Base-by-base conservation (phyloP, 768 basidiomycete genomes). In the Suillus cothurnatus region DNA sequence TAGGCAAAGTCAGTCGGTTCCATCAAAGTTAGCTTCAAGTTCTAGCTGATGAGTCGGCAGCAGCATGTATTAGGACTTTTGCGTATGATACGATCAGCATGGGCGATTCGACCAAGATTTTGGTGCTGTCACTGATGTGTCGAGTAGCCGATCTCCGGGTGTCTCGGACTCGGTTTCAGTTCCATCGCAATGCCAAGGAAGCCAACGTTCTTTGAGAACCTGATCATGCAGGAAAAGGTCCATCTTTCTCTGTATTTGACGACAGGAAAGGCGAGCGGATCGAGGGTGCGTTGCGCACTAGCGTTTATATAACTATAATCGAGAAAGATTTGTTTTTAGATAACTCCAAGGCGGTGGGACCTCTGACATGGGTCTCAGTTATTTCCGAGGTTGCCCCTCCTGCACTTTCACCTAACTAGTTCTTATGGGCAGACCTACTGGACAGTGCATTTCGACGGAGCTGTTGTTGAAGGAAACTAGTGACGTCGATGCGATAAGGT, bases 121-220 rank as follows among this genome's bases (percentile, higher is more conserved):
- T 69, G 86, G 87, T 34, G 83, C 83, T 6, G 85, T 86, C 59
- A 70, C 62, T 23, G 70, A 74, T 4, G 80, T 82, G 60, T 85
- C 86, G 0, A 69, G 75, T 6, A 86, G 85, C 88, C 88, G 9
- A 86, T 81, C 65, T 81, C 81, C 55, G 90, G 89, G 14, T 77
- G 90, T 14, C 71, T 88, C 8, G 89, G 89, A 28, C 74, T 91
- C 71, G 88, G 85, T 14, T 91, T 91, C 68, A 76, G 85, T 39
- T 76, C 81, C 49, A 88, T 91, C 62, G 74, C 88, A 12, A 74
- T 69, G 56, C 81, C 79, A 0, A 71, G 69, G 15, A 66, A 80
- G 61, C 80, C 82, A 9, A 90, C 89, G 0, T 85, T 89, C 68
- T 87, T 90, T 67, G 90, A 91, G 73, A 89, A 85, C 67, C 72